A percentile compares a stretch with the other conserved stretches of the same genome.
These are phyloP conservation scores for Jatropha curcas DNA, from an alignment of 345 rosid genomes.

Conservation along the genomic window DNA sequence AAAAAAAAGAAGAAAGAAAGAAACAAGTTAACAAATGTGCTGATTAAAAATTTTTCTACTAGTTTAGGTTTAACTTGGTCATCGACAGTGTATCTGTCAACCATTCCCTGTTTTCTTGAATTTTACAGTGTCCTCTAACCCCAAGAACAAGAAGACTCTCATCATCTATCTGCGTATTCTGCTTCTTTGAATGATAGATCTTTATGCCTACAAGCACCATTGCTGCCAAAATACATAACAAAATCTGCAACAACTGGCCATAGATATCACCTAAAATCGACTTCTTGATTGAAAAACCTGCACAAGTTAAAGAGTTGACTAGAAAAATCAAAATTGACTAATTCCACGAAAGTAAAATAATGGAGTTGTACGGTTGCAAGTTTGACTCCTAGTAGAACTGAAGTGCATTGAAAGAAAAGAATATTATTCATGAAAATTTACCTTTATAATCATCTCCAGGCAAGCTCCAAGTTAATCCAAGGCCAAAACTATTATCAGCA, in stretches of 20 bases:
- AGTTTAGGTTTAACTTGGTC: background rate
- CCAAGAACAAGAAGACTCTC: constrained; percentile 16
- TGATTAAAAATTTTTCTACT: no score
- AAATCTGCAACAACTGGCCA: background rate
- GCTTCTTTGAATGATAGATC: constrained; percentile 18
- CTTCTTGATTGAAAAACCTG: constrained; percentile 13
- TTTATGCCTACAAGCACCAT: constrained; percentile 11
- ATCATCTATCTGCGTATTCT: background rate
- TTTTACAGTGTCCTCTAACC: background rate
- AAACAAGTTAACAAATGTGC: no score
- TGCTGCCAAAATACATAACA: constrained; percentile 16
- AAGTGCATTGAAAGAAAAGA: background rate
- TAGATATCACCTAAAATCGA: background rate
- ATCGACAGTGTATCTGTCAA: background rate
- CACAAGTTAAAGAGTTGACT: no score
- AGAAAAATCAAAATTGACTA: no score
- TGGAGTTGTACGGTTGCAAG: no score
- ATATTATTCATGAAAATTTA: background rate
- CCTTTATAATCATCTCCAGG: constrained; percentile 27
- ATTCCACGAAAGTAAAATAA: no score
- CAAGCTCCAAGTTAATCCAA: constrained; percentile 55
- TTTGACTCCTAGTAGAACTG: no score
- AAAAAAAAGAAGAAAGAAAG: no score
- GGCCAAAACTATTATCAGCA: constrained; percentile 57
- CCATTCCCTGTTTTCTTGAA: background rate